Evolutionary conservation across 2,329 filamentous ascomycete genomes (phyloP), one percentile per base, ranked within the genome.

Genomic region (Diplocarpon mali): DNA sequence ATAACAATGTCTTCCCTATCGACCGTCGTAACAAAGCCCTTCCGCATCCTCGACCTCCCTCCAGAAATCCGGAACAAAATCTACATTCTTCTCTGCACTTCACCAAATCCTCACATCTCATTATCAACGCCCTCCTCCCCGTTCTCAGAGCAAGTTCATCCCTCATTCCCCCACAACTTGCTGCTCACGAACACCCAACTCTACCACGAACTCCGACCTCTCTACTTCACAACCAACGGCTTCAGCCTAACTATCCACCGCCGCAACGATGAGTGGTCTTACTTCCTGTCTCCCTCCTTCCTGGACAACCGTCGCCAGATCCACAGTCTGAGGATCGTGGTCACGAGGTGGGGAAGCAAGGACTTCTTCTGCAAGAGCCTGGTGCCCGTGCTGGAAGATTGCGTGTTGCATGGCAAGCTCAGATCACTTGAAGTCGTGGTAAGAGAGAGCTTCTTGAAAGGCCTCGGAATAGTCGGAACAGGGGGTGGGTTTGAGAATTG

Each of bases 21-120:
- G 7, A 24, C 20, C 7, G 20, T 24, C 35, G 40, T 37, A 34
- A 11, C 29, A 12, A 42, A 50, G 43, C 39, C 42, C 8, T 56
- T 58, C 34, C 51, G 37, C 5, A 53, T 62, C 24, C 53, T 60
- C 29, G 51, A 55, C 11, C 53, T 61, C 6, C 56, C 59, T 8
- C 50, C 54, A 3, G 57, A 62, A 40, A 52, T 61, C 14, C 51
- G 56, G 8, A 34, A 36, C 16, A 54, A 54, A 35, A 57, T 61
- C n/a, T 59, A 59, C 38, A 46, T 47, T 27, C 17, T 48, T 3
- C 32, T 50, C 28, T 35, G 40, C 46, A 36, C 39, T 27, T 45
- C 40, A 14, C 46, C 45, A 13, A 48, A 36, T 17, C 20, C 40
- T 14, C 31, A 37, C 40, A 15, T 49, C 36, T 48, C 38, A 8